Conservation (phyloP, 805 yeast genomes). For the Monosporozyma aerobia region DNA sequence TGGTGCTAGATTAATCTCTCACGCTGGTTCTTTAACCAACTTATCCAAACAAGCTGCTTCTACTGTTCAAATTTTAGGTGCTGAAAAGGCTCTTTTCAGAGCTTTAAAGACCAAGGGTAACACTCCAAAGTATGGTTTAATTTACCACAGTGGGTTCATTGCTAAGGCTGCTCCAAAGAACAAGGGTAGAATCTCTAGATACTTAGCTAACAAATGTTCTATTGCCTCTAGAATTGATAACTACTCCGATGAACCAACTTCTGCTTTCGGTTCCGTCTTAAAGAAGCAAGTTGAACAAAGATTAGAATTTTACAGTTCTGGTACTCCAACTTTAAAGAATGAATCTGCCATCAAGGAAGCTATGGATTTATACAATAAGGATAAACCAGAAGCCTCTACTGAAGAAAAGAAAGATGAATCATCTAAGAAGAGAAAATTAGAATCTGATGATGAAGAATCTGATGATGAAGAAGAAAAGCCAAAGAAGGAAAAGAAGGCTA, state of each 20-base stretch:
- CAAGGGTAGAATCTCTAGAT: constrained; percentile 98
- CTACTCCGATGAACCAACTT: constrained; percentile 89
- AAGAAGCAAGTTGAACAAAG: constrained; percentile 98
- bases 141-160: constrained; percentile 89
- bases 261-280: constrained; percentile 80
- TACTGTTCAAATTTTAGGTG: constrained; percentile 95
- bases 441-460: constrained; percentile 28
- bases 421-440: constrained; percentile 23
- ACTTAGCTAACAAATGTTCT: constrained; percentile 97
- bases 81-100: constrained; percentile 93
- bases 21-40: constrained; percentile 95
- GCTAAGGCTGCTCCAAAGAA: constrained; percentile 92
- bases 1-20: constrained; percentile 96
- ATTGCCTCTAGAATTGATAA: constrained; percentile 98
- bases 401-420: constrained; percentile 27
- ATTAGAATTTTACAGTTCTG: constrained; percentile 89
- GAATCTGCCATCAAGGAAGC: constrained; percentile 91
- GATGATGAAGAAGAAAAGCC: constrained; percentile 22
- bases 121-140: constrained; percentile 93
- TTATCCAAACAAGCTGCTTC: constrained; percentile 98
- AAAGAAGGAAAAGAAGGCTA: constrained; percentile 35
- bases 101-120: constrained; percentile 94
- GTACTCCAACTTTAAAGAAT: constrained; percentile 94
- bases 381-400: constrained; percentile 37
- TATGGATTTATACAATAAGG: constrained; percentile 49